Base-by-base conservation (phyloP, 768 basidiomycete genomes). In the Phaeotremella skinneri region DNA sequence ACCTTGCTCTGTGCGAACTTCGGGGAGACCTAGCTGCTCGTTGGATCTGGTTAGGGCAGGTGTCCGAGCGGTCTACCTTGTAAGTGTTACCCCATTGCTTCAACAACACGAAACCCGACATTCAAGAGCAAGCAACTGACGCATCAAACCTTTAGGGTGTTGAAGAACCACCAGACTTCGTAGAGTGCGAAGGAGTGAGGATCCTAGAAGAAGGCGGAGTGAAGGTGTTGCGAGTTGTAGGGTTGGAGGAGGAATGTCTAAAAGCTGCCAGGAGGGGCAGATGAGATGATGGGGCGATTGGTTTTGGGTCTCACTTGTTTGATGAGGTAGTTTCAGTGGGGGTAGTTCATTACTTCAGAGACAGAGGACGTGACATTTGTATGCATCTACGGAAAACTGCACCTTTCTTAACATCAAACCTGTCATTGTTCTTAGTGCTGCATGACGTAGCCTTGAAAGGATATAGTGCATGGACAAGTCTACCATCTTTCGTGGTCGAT, bases 121-220 rank as follows among this genome's bases (percentile, higher is more conserved):
- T n/a, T n/a, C n/a, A n/a, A n/a, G n/a, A n/a, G n/a, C n/a, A n/a
- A n/a, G 48, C 55, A 20, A 30, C 9, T 32, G 50, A 52, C 16
- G 26, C 13, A 27, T 7, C 13, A 25, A 21, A 43, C 26, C 21
- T 2, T n/a, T 41, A 76, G 74, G 94, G 94, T 2, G 91, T 87
- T 1, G 83, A 85, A 59, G 94, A 99, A 76, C 94, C 94, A 2
- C 84, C 84, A 55, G 94, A 98, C 76, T 99, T 97, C 73, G 94
- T 99, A 13, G 81, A 84, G 9, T 98, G 94, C 72, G 88, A 93
- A 76, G 94, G 94, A 4, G 88, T 89, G 3, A 81, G 80, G 60
- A 85, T 83, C 2, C 59, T 78, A 1, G 56, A 70, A 52, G 66
- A 76, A 16, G 76, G 74, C 11, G 74, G 74, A 14, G 70, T 77